A percentile compares a stretch with the other conserved stretches of the same genome.
These are phyloP conservation scores for Abortiporus biennis DNA, from an alignment of 1,284 basidiomycete genomes.

Conservation along the genomic window DNA sequence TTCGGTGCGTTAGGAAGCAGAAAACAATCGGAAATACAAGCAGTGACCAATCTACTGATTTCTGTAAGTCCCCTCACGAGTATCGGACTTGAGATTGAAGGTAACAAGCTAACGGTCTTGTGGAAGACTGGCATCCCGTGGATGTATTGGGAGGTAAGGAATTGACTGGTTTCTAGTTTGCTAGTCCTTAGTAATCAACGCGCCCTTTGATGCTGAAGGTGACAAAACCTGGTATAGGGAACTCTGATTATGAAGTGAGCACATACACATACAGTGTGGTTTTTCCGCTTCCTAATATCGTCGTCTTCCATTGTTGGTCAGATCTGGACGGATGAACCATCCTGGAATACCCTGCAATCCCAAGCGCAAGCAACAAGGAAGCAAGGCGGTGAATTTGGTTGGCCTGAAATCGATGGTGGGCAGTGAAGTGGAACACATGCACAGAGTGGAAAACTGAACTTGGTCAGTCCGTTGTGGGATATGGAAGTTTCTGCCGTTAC, in stretches of 20 bases:
- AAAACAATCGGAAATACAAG: slow-evolving; percentile 22
- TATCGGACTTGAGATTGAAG: not conserved
- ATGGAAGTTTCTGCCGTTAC: too few species aligned
- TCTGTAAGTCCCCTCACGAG: slow-evolving; percentile 9
- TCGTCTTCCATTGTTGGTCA: not conserved
- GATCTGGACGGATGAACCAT: slow-evolving; percentile 15
- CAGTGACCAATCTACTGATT: slow-evolving; percentile 21
- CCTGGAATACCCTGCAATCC: slow-evolving; percentile 11
- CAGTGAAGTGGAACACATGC: too few species aligned
- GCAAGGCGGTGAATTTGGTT: slow-evolving; percentile 13
- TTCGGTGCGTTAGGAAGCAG: slow-evolving; percentile 22
- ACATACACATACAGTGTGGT: not conserved
- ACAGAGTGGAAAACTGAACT: too few species aligned
- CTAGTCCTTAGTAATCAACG: not conserved
- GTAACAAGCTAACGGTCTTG: not conserved
- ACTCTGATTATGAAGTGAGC: slow-evolving; percentile 10
- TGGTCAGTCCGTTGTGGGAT: too few species aligned
- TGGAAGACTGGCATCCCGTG: slow-evolving; percentile 12
- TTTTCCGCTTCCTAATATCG: not conserved
- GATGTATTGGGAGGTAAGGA: slow-evolving; percentile 14
- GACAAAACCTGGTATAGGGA: slow-evolving; percentile 11
- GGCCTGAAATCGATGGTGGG: slow-evolving; percentile 15
- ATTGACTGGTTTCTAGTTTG: too few species aligned
- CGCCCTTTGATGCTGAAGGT: too few species aligned
- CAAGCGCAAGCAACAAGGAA: slow-evolving; percentile 9